phyloP scores from a whole-genome alignment of 2,329 filamentous ascomycete genomes.

The Byssothecium circinans region DNA sequence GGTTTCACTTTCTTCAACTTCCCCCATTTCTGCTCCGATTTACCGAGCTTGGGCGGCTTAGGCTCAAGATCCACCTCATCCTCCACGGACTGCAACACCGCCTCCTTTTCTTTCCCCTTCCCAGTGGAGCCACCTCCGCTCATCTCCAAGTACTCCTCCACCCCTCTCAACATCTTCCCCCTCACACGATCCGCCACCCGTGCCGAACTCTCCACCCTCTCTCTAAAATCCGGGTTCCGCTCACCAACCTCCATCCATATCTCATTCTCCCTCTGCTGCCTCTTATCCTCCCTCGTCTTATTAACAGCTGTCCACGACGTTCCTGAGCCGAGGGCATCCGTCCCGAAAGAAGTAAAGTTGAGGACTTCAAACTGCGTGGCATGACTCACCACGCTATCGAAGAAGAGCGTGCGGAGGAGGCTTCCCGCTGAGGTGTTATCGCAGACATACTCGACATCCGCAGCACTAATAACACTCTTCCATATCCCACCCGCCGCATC shows the following conservation, averaged over 20 bases:
- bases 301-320: too few relatives aligned
- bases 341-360: not conserved
- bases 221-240: not conserved
- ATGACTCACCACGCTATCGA: slow-evolving; percentile 19
- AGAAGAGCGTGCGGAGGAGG: slow-evolving; percentile 15
- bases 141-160: not conserved
- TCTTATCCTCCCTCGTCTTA: too few relatives aligned
- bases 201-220: not conserved
- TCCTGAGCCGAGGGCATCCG: too few relatives aligned
- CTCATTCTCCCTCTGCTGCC: not conserved
- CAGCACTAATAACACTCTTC: slow-evolving; percentile 5
- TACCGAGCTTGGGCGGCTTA: not conserved
- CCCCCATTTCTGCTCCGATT: not conserved
- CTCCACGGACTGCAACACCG: not conserved
- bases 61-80: not conserved
- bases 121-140: not conserved
- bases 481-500: not conserved
- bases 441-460: slow-evolving; percentile 17
- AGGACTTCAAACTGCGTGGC: slow-evolving; percentile 13
- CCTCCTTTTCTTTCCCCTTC: not conserved
- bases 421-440: not conserved
- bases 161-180: not conserved
- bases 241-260: not conserved
- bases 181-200: not conserved
- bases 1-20: not conserved